Conservation (phyloP, 164 flowering plant genomes). For the Sextonia rubra region DNA sequence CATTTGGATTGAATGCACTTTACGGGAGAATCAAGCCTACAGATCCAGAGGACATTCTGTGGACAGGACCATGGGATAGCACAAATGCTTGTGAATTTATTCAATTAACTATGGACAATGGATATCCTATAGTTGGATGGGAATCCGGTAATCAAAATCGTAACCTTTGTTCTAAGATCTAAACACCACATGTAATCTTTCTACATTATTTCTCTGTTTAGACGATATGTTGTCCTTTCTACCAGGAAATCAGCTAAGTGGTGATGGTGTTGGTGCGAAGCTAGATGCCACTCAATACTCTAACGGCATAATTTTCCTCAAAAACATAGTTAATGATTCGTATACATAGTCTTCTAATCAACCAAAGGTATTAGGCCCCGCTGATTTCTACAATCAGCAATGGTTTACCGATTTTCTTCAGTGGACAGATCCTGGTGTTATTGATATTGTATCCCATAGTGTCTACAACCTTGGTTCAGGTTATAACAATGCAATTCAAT, state of each 20-base stretch:
- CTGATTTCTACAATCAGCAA: conserved; percentile 47
- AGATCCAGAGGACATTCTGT: conserved; percentile 5
- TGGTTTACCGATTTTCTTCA: conserved; percentile 51
- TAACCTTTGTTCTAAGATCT: background rate
- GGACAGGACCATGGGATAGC: conserved; percentile 50
- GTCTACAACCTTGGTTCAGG: conserved; percentile 74
- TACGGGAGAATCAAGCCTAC: conserved; percentile 31
- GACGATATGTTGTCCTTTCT: background rate
- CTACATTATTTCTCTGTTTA: background rate
- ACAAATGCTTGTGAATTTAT: conserved; percentile 49
- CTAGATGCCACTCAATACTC: conserved; percentile 41
- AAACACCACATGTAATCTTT: no score
- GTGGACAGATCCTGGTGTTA: conserved; percentile 34
- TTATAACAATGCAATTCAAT: conserved; percentile 4
- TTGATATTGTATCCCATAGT: conserved; percentile 57
- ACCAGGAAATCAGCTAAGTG: conserved; percentile 67
- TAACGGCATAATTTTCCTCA: conserved; percentile 37
- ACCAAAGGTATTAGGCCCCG: conserved; percentile 52
- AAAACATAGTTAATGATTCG: conserved; percentile 25
- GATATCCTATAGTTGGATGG: conserved; percentile 51
- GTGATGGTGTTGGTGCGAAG: conserved; percentile 41
- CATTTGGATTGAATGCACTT: conserved; percentile 70
- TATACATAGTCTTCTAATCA: conserved; percentile 20
- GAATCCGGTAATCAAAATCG: conserved; percentile 47
- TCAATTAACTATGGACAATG: conserved; percentile 42